Evolutionary conservation across 352 stramenopile species (phyloP).

Genomic region (Globisporangium carolinianum): DNA sequence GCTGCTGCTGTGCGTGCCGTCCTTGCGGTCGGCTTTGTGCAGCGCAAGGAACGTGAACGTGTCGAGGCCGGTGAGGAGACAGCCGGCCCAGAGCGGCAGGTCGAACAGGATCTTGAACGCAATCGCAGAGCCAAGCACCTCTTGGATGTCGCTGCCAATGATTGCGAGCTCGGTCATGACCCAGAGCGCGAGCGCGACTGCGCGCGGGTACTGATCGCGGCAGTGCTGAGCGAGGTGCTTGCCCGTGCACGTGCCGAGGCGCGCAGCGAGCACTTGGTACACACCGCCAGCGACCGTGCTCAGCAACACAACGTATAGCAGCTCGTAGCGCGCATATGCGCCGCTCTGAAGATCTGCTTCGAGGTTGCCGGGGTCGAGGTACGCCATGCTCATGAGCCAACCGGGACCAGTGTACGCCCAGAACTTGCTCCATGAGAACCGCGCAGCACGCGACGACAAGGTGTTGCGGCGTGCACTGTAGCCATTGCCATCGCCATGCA

Average conservation of each 20-base stretch:
- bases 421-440: constrained; percentile 52
- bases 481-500: background rate
- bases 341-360: constrained; percentile 89
- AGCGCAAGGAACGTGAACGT: constrained; percentile 91
- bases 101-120: constrained; percentile 74
- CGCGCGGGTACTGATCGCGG: constrained; percentile 53
- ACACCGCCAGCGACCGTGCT: constrained; percentile 68
- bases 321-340: constrained; percentile 63
- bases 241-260: constrained; percentile 82
- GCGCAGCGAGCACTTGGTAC: constrained; percentile 75
- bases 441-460: background rate
- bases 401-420: constrained; percentile 48
- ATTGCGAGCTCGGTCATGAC: constrained; percentile 87
- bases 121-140: constrained; percentile 74
- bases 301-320: constrained; percentile 70
- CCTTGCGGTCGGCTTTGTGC: constrained; percentile 43
- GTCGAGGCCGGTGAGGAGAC: constrained; percentile 53
- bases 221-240: constrained; percentile 74
- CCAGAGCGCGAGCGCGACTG: constrained; percentile 55
- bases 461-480: background rate
- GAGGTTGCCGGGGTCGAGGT: constrained; percentile 90
- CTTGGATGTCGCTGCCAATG: constrained; percentile 83
- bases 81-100: constrained; percentile 66
- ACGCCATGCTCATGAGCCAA: constrained; percentile 81
- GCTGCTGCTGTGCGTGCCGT: background rate